Evolutionary conservation across 2,329 filamentous ascomycete genomes (phyloP).

Genomic region (Davidsoniella virescens): DNA sequence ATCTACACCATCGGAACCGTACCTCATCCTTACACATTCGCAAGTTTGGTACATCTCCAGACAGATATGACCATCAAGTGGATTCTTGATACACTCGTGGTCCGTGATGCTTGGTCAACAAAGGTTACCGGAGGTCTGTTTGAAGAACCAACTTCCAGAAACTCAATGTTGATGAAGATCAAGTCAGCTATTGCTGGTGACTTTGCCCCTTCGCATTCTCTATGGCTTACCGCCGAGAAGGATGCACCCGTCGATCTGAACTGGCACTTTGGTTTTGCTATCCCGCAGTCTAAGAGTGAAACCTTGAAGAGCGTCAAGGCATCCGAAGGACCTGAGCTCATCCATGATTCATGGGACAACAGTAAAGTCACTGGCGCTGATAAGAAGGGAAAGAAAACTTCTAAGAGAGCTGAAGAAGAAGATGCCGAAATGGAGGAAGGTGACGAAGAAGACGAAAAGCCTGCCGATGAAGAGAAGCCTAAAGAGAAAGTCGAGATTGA

Average conservation of each 20-base stretch:
- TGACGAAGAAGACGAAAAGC: conserved; percentile 31
- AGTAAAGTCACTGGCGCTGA: background rate
- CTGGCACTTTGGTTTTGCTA: conserved; percentile 76
- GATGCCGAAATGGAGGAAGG: conserved; percentile 13
- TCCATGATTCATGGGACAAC: conserved; percentile 17
- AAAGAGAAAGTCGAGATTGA: background rate
- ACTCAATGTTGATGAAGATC: conserved; percentile 52
- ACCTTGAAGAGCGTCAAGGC: conserved; percentile 11
- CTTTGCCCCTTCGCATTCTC: conserved; percentile 39
- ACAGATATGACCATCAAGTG: conserved; percentile 45
- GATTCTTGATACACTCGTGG: conserved; percentile 45
- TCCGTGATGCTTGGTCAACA: conserved; percentile 64
- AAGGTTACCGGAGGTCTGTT: conserved; percentile 54
- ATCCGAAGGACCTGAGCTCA: conserved; percentile 28
- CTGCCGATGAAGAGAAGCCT: conserved; percentile 25
- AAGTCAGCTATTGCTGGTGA: conserved; percentile 67
- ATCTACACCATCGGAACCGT: conserved; percentile 74
- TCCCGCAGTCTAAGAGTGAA: conserved; percentile 36
- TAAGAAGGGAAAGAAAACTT: background rate
- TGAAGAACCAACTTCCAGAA: conserved; percentile 29
- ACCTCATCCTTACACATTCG: conserved; percentile 78
- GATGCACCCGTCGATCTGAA: conserved; percentile 54
- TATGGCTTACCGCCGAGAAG: conserved; percentile 68
- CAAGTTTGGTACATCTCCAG: conserved; percentile 47
- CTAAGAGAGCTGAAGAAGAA: conserved; percentile 1